These are phyloP conservation scores for Hygrophoropsis aurantiaca DNA, from an alignment of 768 basidiomycete species.

Conservation along the genomic window DNA sequence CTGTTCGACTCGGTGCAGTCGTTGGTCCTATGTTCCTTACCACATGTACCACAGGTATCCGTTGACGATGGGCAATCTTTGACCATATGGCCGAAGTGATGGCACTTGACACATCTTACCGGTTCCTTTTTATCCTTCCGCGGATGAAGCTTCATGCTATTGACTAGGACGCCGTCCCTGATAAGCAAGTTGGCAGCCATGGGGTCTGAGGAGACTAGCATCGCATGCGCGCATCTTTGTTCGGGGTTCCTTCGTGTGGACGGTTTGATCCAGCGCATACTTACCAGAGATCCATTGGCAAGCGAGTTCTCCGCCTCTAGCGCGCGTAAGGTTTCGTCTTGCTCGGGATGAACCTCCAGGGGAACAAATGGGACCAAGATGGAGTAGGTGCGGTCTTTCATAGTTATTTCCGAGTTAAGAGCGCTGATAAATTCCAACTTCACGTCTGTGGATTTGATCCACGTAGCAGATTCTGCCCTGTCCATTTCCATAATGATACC, in stretches of 20 bases:
- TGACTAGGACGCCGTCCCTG: background rate
- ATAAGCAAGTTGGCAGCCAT: background rate
- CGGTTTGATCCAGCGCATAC: constrained; percentile 6
- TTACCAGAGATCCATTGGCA: background rate
- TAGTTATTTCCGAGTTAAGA: background rate
- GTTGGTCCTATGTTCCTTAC: background rate
- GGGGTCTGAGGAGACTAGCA: background rate
- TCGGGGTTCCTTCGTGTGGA: accelerated
- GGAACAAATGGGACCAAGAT: constrained; percentile 20
- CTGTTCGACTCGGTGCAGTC: background rate
- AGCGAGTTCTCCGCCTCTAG: background rate
- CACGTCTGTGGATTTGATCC: constrained; percentile 8
- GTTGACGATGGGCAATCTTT: background rate
- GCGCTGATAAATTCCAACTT: background rate
- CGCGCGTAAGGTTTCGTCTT: background rate
- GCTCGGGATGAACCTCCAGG: constrained; percentile 8
- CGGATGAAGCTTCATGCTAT: constrained; percentile 2
- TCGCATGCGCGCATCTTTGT: background rate
- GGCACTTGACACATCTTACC: background rate
- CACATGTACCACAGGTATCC: background rate
- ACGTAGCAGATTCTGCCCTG: constrained; percentile 7
- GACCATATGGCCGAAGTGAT: constrained; percentile 1
- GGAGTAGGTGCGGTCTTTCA: background rate
- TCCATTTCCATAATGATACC: constrained; percentile 13
- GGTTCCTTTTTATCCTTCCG: constrained; percentile 1